Conservation (phyloP, 345 rosid genomes). For the Moringa oleifera region DNA sequence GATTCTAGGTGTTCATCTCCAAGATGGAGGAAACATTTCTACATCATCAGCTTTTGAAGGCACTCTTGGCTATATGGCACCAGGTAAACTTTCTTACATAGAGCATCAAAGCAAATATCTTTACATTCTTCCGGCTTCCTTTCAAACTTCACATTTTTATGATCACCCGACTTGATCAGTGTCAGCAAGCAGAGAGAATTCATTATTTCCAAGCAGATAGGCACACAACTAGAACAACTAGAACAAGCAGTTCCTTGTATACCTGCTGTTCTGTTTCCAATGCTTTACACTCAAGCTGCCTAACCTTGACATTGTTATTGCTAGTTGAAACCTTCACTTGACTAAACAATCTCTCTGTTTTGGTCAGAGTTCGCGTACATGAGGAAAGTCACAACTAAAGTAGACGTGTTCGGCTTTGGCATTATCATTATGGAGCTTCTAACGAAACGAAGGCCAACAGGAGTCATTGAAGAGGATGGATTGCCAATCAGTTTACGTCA, state of each 20-base stretch:
- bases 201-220: too few relatives aligned
- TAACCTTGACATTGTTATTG: too few relatives aligned
- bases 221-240: too few relatives aligned
- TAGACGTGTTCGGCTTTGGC: conserved; percentile 85
- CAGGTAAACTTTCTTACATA: conserved; percentile 39
- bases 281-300: too few relatives aligned
- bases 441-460: conserved; percentile 73
- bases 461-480: conserved; percentile 40
- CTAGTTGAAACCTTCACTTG: not conserved
- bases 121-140: too few relatives aligned
- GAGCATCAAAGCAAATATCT: too few relatives aligned
- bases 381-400: conserved; percentile 73
- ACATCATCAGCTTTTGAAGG: conserved; percentile 67
- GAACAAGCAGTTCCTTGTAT: too few relatives aligned
- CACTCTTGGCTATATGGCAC: conserved; percentile 92
- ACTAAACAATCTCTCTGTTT: not conserved
- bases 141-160: too few relatives aligned
- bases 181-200: too few relatives aligned
- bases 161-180: too few relatives aligned
- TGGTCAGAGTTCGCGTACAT: conserved; percentile 76
- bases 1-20: conserved; percentile 52
- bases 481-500: conserved; percentile 43
- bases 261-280: too few relatives aligned
- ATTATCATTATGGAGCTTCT: conserved; percentile 66
- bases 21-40: conserved; percentile 42